Evolutionary conservation across 2,329 filamentous ascomycete species (phyloP).

Genomic region (Tolypocladium pustulatum): DNA sequence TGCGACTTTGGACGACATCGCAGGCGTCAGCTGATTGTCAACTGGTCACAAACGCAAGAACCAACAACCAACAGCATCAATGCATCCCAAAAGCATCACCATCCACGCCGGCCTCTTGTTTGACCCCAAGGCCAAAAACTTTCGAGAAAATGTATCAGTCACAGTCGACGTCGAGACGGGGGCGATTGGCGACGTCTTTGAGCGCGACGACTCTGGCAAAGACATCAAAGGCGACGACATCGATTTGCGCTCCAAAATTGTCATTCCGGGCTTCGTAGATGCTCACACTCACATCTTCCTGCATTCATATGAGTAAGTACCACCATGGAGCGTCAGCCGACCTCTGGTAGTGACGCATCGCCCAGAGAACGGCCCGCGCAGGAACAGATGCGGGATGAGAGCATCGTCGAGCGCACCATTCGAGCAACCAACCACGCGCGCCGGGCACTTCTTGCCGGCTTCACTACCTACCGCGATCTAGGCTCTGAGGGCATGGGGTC

Average conservation of each 20-base stretch:
- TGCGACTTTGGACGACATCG: not conserved
- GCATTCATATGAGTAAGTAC: constrained; percentile 31
- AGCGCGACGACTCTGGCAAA: not conserved
- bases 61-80: not conserved
- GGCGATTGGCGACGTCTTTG: not conserved
- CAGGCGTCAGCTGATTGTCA: not conserved
- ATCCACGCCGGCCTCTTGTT: not conserved
- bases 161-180: not conserved
- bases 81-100: not conserved
- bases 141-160: not conserved
- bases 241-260: constrained; percentile 41
- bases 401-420: constrained; percentile 43
- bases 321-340: not conserved
- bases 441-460: constrained; percentile 43
- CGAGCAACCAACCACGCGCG: constrained; percentile 42
- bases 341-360: not conserved
- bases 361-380: constrained; percentile 25
- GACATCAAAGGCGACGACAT: constrained; percentile 25
- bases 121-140: not conserved
- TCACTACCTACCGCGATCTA: constrained; percentile 47
- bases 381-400: constrained; percentile 47
- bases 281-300: constrained; percentile 47
- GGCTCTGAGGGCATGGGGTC: constrained; percentile 41
- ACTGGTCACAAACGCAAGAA: not conserved
- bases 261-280: constrained; percentile 43